phyloP scores from a whole-genome alignment of 257 asterid species.

The Forsythia suspensa region DNA sequence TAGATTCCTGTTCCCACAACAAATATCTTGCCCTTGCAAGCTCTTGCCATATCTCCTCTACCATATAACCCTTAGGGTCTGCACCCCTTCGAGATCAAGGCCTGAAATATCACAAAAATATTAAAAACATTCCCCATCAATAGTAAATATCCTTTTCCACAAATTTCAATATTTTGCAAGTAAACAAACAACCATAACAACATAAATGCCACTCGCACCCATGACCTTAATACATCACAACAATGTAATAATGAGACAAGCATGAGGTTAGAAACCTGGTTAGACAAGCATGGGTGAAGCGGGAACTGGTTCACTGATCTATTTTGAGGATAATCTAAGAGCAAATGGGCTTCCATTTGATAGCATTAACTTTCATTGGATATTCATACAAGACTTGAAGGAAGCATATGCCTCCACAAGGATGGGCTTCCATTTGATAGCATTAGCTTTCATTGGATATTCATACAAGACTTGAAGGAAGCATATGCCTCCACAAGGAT shows the following conservation, averaged over 20 bases:
- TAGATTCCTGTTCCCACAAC: constrained; percentile 74
- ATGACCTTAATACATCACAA: constrained; percentile 15
- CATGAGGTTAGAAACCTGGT: not conserved
- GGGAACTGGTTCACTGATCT: not conserved
- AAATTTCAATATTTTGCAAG: constrained; percentile 16
- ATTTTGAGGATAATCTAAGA: not conserved
- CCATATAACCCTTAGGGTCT: constrained; percentile 71
- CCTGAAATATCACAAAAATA: constrained; percentile 39
- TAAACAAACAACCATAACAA: not conserved
- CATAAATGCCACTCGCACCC: not conserved
- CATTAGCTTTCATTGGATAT: not conserved
- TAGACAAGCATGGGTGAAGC: not conserved
- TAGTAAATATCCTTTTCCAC: constrained; percentile 6
- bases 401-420: no score
- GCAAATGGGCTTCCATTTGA: no score
- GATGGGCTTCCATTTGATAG: not conserved
- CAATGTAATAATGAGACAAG: not conserved
- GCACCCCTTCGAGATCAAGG: constrained; percentile 79
- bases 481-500: not conserved
- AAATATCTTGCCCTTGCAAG: constrained; percentile 85
- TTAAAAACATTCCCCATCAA: not conserved
- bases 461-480: not conserved
- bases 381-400: no score
- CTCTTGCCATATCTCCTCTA: constrained; percentile 93
- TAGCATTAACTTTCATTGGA: no score